A percentile compares a stretch with the other conserved stretches of the same genome.
phyloP scores from a whole-genome alignment of 192 early-diverging fungal species.

The Linnemannia elongata region DNA sequence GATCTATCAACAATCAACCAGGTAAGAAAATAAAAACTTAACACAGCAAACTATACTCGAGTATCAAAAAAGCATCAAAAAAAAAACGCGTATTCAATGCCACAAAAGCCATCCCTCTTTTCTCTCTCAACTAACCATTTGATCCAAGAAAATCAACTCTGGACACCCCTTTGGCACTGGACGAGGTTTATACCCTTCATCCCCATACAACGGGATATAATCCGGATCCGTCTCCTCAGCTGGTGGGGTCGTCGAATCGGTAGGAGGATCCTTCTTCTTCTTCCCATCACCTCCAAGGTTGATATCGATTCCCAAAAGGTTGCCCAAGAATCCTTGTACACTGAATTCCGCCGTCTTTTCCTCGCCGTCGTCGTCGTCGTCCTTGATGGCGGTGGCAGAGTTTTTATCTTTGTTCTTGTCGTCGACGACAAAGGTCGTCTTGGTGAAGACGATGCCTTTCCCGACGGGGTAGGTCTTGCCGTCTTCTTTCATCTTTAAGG shows the following conservation, averaged over 20 bases:
- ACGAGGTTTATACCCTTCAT: constrained; percentile 18
- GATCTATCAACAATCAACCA: constrained; percentile 8
- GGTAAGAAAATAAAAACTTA: no score
- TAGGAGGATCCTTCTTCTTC: constrained; percentile 1
- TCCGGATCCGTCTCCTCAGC: neutral
- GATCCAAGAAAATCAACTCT: constrained; percentile 8
- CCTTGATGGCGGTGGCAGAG: no score
- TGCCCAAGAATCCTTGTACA: neutral
- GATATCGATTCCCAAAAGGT: constrained; percentile 2
- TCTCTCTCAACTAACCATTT: constrained; percentile 11
- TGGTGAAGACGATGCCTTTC: constrained; percentile 30
- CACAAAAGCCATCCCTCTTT: neutral
- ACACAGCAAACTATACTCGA: no score
- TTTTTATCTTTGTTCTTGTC: neutral
- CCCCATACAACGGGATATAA: constrained; percentile 13
- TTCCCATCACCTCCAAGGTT: neutral
- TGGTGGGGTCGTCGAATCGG: neutral
- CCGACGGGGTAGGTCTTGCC: constrained; percentile 21
- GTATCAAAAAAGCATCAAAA: neutral
- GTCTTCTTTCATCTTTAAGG: neutral
- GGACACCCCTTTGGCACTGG: constrained; percentile 15
- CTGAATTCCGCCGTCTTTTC: neutral
- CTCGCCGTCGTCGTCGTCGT: neutral
- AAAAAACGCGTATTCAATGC: neutral
- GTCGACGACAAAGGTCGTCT: constrained; percentile 14